Evolutionary conservation across 441 rosid genomes (phyloP), one percentile per base, ranked within the genome.

Genomic region (Daphne laureola): DNA sequence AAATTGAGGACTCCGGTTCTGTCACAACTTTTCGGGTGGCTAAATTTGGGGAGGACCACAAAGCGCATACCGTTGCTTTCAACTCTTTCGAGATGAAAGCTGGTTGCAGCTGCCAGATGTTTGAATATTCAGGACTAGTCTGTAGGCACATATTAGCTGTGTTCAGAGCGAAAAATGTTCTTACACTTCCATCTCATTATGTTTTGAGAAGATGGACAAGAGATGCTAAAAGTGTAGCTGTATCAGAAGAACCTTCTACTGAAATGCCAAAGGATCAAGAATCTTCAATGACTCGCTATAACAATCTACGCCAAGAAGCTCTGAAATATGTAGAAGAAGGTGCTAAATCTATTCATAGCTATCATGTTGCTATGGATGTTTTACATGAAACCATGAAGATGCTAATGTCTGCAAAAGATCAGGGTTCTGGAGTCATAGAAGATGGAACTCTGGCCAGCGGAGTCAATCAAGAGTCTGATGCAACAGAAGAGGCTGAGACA

Each of bases 61-160:
- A 58, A 64, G 77, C 77, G 17, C 76, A 73, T 57, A 57, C 53
- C 35, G 86, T 77, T 49, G 64, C 55, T 25, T 70, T 74, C 59
- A 74, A 67, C 61, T 71, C 70, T 52, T 57, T 71, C 48, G 78
- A 74, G 59, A 70, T 66, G 77, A 80, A 59, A 67, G 80, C 86
- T 44, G 70, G 56, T 57, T 80, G 86, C 64, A 80, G 86, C 61
- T 80, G 86, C 73, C 82, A 58, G 54, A 80, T 74, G 86, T 77
- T 77, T 60, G 77, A 79, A 62, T 61, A 73, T 60, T 73, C 72
- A 0, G 84, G 84, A 31, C 69, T 79, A 38, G 73, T 80, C 23
- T 80, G 86, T 40, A 71, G 86, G 54, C 86, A 80, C 49, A 51
- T 77, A 49, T 69, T 80, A 61, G 79, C 86, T 23, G 86, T 75